phyloP scores from a whole-genome alignment of 2,329 filamentous ascomycete species.

The Chaetomiaceae sp. region DNA sequence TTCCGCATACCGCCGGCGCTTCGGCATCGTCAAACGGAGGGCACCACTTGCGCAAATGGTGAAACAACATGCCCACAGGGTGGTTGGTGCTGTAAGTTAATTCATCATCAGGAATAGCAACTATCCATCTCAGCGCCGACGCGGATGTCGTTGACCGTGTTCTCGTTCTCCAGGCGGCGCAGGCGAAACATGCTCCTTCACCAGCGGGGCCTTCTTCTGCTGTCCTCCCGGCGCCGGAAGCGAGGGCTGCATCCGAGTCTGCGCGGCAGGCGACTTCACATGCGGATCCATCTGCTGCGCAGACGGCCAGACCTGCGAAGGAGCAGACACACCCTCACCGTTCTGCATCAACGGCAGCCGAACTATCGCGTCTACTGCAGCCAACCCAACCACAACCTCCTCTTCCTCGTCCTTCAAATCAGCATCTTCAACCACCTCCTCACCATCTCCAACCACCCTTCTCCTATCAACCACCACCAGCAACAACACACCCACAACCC shows the following conservation, averaged over 20 bases:
- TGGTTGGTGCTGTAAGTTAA: conserved; percentile 22
- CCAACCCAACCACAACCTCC: neutral
- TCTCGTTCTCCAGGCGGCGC: conserved; percentile 4
- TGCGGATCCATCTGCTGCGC: conserved; percentile 22
- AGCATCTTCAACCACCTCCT: neutral
- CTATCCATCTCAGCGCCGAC: too few relatives aligned
- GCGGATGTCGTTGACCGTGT: neutral
- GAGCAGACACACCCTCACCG: conserved; percentile 8
- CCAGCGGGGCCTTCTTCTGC: conserved; percentile 18
- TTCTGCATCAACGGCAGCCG: conserved; percentile 12
- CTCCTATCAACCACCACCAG: neutral
- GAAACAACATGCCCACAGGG: conserved; percentile 20
- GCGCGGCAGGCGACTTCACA: conserved; percentile 20
- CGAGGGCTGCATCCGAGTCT: conserved; percentile 17
- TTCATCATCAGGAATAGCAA: too few relatives aligned
- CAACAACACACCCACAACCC: neutral
- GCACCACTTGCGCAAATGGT: neutral
- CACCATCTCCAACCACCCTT: neutral
- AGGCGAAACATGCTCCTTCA: conserved; percentile 15
- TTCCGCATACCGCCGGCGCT: neutral
- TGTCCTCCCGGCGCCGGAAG: conserved; percentile 14
- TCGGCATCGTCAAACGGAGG: neutral
- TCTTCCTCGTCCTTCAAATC: neutral
- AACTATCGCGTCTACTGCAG: neutral
- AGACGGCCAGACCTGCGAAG: conserved; percentile 16